Percentiles rank a stretch among this genome's conserved stretches.
Conservation (phyloP, 1,139 yeast species). For the Geotrichum europaeum region DNA sequence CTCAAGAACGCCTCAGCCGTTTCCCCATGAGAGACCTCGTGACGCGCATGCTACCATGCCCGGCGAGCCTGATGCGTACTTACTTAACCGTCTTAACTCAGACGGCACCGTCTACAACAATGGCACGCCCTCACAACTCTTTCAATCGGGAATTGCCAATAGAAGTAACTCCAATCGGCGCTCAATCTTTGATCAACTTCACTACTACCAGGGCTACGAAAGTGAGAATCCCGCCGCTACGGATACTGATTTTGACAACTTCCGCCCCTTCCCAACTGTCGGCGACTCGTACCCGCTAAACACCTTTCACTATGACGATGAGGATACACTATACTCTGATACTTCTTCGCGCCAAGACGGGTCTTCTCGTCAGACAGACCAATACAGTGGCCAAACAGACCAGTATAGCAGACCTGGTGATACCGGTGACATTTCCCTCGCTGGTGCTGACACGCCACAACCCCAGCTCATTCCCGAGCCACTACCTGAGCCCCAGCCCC, state of each 20-base stretch:
- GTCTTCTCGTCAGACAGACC: not conserved
- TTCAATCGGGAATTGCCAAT: not conserved
- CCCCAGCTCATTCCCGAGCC: constrained; percentile 14
- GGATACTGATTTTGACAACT: constrained; percentile 5
- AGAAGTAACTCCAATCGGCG: constrained; percentile 15
- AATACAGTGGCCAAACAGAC: not conserved
- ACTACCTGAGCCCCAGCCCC: constrained; percentile 20
- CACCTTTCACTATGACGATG: constrained; percentile 30
- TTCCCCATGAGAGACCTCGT: not conserved
- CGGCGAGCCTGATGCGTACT: constrained; percentile 24
- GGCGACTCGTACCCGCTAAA: constrained; percentile 39
- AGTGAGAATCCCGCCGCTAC: not conserved
- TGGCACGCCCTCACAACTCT: constrained; percentile 19
- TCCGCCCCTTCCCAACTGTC: constrained; percentile 29
- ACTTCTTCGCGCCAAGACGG: not conserved
- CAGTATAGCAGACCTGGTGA: not conserved
- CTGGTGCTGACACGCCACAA: constrained; percentile 5
- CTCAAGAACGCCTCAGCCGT: not conserved
- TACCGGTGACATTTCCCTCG: not conserved
- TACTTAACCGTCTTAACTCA: constrained; percentile 21
- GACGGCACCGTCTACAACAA: not conserved
- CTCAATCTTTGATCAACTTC: not conserved
- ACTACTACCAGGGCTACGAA: constrained; percentile 6
- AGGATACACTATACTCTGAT: constrained; percentile 24
- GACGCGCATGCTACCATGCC: constrained; percentile 9